phyloP scores from a whole-genome alignment of 1,284 basidiomycete genomes.

The Sporisorium exsertum region DNA sequence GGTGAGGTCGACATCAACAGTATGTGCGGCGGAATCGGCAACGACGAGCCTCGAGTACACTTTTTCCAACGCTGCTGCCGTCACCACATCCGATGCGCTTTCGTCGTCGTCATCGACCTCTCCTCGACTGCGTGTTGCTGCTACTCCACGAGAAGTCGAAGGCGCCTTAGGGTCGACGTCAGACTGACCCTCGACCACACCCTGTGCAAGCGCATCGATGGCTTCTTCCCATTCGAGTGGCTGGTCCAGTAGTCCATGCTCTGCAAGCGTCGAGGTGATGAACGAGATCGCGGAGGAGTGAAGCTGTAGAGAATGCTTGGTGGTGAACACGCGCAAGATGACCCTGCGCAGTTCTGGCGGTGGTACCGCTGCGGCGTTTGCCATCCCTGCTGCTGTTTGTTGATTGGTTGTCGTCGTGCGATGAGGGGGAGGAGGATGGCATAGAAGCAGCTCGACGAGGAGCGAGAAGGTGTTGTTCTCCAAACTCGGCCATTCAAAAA shows the following conservation, averaged over 20 bases:
- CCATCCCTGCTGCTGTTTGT: neutral
- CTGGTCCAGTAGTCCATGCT: conserved; percentile 59
- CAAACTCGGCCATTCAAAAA: neutral
- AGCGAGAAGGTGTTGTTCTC: neutral
- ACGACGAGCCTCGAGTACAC: conserved; percentile 65
- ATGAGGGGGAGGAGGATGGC: neutral
- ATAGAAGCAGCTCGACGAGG: neutral
- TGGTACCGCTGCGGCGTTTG: conserved; percentile 1
- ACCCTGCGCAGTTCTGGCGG: conserved; percentile 60
- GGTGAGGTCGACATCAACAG: neutral
- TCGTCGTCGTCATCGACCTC: neutral
- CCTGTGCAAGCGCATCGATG: conserved; percentile 65
- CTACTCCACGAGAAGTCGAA: conserved; percentile 1
- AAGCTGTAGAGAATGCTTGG: conserved; percentile 65
- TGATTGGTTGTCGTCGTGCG: neutral
- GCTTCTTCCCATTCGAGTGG: conserved; percentile 62
- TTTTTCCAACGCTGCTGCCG: conserved; percentile 52
- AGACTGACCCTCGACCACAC: conserved; percentile 57
- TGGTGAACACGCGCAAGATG: conserved; percentile 63
- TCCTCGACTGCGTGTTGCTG: neutral
- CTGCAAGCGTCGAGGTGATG: conserved; percentile 59
- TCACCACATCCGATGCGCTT: conserved; percentile 51
- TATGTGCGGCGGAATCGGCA: conserved; percentile 52
- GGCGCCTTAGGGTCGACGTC: conserved; percentile 10
- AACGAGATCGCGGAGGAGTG: conserved; percentile 65